Base-by-base conservation (phyloP, 1,284 basidiomycete genomes). In the Cronartium quercuum region DNA sequence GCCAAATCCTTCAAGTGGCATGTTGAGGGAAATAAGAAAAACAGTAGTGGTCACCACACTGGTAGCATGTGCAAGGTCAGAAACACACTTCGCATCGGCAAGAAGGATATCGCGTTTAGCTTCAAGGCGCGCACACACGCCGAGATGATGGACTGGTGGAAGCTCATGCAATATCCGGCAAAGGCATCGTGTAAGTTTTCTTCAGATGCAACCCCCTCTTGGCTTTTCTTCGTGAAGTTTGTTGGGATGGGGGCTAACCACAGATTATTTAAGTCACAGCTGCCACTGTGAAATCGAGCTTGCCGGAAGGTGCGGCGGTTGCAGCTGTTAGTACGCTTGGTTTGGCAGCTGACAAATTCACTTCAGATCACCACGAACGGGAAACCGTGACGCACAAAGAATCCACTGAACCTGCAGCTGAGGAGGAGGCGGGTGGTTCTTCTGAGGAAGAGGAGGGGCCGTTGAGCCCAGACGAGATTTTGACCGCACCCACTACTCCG, bases 81-180 rank as follows among this genome's bases (percentile, higher is more conserved):
- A 73, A 79, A 77, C 73, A 74, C 78, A 12, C 75, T 79, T 13
- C 77, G 77, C 42, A 78, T 79, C 69, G 78, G 79, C 21, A 77
- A 77, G 61, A 79, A 79, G 76, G 78, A 79, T 47, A 67, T 77
- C 57, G 66, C 73, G 10, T 69, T 67, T 29, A 69, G 66, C 41
- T 79, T 79, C 77, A 77, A 77, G 29, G 79, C 77, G 47, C 78
- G 79, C 51, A 79, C 77, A 15, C 77, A 78, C 69, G 66, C 66
- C 62, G 79, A 80, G 67, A 77, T 79, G 77, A 62, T 76, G 6
- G 66, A 57, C 2, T 80, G 79, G 79, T 80, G 79, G 78, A 75
- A 76, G 44, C 41, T 57, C 6, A 70, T 79, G 29, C 69, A 71
- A 40, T 44, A 64, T 38, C 69, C 69, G 35, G 69, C 69, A 58